Conservation (phyloP, 805 yeast genomes). For the Metschnikowia kunwiensis region DNA sequence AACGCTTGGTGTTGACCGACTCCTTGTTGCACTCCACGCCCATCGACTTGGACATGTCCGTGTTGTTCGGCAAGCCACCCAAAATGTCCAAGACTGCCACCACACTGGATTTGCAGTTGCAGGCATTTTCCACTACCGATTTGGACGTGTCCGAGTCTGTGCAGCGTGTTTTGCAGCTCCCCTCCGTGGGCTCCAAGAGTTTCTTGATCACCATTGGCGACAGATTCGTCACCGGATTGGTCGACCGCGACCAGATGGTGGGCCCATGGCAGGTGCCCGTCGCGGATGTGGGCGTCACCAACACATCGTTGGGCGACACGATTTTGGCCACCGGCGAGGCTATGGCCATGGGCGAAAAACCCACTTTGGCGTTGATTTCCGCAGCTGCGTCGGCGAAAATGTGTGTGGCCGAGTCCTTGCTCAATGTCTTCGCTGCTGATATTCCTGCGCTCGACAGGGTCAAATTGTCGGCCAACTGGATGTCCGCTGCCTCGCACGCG, state of each 20-base stretch:
- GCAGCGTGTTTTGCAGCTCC: constrained; percentile 78
- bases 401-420: constrained; percentile 91
- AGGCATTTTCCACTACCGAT: constrained; percentile 32
- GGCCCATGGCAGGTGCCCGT: constrained; percentile 99
- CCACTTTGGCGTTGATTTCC: constrained; percentile 80
- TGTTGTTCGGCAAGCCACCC: constrained; percentile 95
- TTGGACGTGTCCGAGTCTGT: constrained; percentile 59
- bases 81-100: constrained; percentile 78
- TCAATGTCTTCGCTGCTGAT: constrained; percentile 89
- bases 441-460: constrained; percentile 69
- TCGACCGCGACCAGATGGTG: constrained; percentile 97
- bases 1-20: constrained; percentile 79
- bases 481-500: constrained; percentile 92
- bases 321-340: constrained; percentile 89
- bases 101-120: constrained; percentile 57
- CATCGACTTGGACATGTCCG: constrained; percentile 92
- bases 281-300: constrained; percentile 96
- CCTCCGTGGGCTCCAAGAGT: constrained; percentile 92
- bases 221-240: constrained; percentile 93
- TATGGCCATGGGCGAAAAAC: constrained; percentile 95
- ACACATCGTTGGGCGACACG: constrained; percentile 78
- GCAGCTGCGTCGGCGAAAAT: constrained; percentile 91
- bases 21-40: constrained; percentile 75
- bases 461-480: constrained; percentile 96
- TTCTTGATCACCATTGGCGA: constrained; percentile 98